These are phyloP conservation scores for Umbellularia californica DNA, from an alignment of 164 flowering plant genomes.

Conservation along the genomic window DNA sequence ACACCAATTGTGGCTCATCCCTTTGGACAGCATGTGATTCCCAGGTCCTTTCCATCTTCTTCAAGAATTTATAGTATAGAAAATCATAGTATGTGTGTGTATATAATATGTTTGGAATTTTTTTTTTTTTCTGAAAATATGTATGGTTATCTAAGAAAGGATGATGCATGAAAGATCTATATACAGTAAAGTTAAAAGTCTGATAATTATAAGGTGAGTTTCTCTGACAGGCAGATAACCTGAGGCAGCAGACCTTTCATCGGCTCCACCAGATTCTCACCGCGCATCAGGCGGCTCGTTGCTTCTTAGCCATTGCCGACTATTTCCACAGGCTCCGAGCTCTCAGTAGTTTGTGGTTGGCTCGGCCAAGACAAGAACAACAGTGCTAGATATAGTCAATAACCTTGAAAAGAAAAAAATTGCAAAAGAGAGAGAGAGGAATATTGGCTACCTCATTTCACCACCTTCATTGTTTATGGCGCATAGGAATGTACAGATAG, in stretches of 20 bases:
- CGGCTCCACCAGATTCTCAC: conserved; percentile 70
- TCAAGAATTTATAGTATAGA: too few relatives aligned
- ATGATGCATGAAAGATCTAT: too few relatives aligned
- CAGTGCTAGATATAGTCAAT: neutral
- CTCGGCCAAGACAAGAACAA: conserved; percentile 63
- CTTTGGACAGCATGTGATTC: too few relatives aligned
- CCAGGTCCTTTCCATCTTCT: too few relatives aligned
- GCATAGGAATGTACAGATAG: conserved; percentile 19
- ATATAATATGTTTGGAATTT: too few relatives aligned
- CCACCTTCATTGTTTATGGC: neutral
- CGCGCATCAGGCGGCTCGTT: conserved; percentile 68
- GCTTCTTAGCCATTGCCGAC: conserved; percentile 67
- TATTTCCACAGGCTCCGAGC: conserved; percentile 84
- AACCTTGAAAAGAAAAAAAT: neutral
- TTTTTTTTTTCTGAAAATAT: too few relatives aligned
- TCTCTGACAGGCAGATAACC: conserved; percentile 62
- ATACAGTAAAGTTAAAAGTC: neutral
- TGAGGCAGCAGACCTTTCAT: conserved; percentile 78
- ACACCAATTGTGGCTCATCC: too few relatives aligned
- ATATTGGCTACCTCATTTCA: neutral
- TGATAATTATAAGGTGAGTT: neutral
- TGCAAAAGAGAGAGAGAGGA: neutral
- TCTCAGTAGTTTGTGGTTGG: conserved; percentile 73
- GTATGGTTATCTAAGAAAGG: too few relatives aligned
- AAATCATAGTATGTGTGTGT: too few relatives aligned